These are phyloP conservation scores for Melanopsichium pennsylvanicum DNA, from an alignment of 1,284 basidiomycete species.

Conservation along the genomic window DNA sequence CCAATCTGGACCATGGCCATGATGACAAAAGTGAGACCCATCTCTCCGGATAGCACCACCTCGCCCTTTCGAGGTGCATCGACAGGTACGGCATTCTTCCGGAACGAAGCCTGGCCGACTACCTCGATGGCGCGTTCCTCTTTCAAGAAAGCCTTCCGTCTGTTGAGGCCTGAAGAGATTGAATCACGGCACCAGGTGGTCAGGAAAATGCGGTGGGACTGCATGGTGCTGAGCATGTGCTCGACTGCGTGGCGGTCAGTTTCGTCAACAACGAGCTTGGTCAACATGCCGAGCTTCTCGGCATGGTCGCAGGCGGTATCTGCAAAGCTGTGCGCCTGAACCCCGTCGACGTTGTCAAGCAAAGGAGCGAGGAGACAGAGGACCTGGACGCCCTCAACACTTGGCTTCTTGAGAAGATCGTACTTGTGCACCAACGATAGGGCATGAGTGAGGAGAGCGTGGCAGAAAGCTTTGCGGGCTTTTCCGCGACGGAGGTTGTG, in stretches of 20 bases:
- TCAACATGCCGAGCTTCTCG: conserved; percentile 37
- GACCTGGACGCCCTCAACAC: conserved; percentile 46
- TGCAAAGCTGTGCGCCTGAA: conserved; percentile 26
- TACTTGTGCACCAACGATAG: conserved; percentile 59
- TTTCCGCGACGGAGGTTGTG: conserved; percentile 50
- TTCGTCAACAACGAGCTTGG: conserved; percentile 42
- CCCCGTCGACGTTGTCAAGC: conserved; percentile 45
- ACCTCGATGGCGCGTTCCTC: conserved; percentile 53
- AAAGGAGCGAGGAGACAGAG: conserved; percentile 50
- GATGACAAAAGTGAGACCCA: conserved; percentile 58
- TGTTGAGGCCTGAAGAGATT: conserved; percentile 44
- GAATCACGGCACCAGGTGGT: conserved; percentile 52
- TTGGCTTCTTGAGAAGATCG: conserved; percentile 52
- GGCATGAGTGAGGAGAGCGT: conserved; percentile 51
- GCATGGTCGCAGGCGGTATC: conserved; percentile 24
- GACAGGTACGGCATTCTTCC: conserved; percentile 12
- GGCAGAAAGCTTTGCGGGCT: conserved; percentile 57
- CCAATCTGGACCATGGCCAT: conserved; percentile 60
- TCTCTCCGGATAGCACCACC: conserved; percentile 54
- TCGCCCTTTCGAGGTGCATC: conserved; percentile 9
- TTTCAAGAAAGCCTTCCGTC: conserved; percentile 31
- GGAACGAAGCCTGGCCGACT: conserved; percentile 38
- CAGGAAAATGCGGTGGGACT: conserved; percentile 48
- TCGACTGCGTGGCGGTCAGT: conserved; percentile 33
- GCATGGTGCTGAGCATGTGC: conserved; percentile 48